Evolutionary conservation across 306 rosid genomes (phyloP), one percentile per base, ranked within the genome.

Genomic region (Luffa acutangula): DNA sequence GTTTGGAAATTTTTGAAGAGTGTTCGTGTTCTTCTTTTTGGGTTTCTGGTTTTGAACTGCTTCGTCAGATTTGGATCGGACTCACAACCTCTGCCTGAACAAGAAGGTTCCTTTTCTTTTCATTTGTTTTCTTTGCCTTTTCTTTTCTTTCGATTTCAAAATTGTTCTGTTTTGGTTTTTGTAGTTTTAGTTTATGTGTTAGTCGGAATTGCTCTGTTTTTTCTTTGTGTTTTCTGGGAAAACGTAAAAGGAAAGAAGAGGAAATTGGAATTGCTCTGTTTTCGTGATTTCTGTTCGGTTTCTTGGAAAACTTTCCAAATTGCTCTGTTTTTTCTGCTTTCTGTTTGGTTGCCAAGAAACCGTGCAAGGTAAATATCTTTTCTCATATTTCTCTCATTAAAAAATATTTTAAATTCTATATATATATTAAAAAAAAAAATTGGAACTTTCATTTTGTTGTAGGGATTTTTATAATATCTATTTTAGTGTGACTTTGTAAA

Each of bases 1-100:
- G 25, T 13, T 72, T 21, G 53, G n/a, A 48, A 45, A 11, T 21
- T 72, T 18, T 66, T 1, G 0, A 39, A 7, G 5, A 45, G 3
- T 74, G 62, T 80, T 18, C 65, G 41, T 37, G 25, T 85, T 42
- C 76, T 87, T 79, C 69, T 85, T 59, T 79, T 65, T 20, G 79
- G 75, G 17, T 80, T 83, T 49, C 57, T 84, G 20, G 58, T 81
- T 77, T 67, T 89, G 69, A 85, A 79, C 85, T 84, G 74, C 87
- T 80, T 86, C 85, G 21, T 54, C 0, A 46, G 79, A 17, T 89
- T 87, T 75, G 84, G 85, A 70, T 86, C 93, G 75, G 73, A 82
- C 81, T 93, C 97, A 71, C 88, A 89, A 85, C 86, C 80, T 69
- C 20, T 93, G 17, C 91, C 97, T 36, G 76, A 79, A 73, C 82